Conservation (phyloP, 306 rosid species). For the Trichosanthes cucumerina region DNA sequence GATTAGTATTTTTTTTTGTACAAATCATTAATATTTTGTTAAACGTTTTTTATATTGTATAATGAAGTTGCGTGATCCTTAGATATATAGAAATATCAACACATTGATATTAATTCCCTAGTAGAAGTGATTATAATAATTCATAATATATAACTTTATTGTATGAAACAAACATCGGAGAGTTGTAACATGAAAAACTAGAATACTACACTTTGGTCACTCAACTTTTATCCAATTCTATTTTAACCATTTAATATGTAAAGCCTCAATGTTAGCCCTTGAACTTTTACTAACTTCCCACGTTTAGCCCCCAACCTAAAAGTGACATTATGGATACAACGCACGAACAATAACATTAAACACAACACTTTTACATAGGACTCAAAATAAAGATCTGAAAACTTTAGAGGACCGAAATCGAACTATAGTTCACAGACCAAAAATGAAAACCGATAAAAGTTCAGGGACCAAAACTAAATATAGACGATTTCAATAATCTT, state of each 20-base stretch:
- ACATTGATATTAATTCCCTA: too few relatives aligned
- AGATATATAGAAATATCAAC: too few relatives aligned
- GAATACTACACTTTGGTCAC: too few relatives aligned
- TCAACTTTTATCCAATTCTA: too few relatives aligned
- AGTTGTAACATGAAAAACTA: background rate
- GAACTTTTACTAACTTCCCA: background rate
- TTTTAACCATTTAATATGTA: too few relatives aligned
- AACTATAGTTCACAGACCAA: background rate
- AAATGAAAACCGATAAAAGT: background rate
- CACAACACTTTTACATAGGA: background rate
- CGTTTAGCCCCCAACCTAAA: background rate
- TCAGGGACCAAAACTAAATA: background rate
- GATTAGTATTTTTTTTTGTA: too few relatives aligned
- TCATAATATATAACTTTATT: too few relatives aligned
- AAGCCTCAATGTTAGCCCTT: background rate
- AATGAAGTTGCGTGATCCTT: too few relatives aligned
- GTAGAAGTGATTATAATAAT: background rate
- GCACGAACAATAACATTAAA: background rate
- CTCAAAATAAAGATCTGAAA: background rate
- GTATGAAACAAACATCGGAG: background rate
- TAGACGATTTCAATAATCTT: background rate
- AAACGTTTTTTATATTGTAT: too few relatives aligned
- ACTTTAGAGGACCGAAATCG: background rate
- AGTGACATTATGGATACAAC: background rate
- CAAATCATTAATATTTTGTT: too few relatives aligned